These are phyloP conservation scores for Fomitopsis pinicola DNA, from an alignment of 1,284 basidiomycete genomes.

Conservation along the genomic window DNA sequence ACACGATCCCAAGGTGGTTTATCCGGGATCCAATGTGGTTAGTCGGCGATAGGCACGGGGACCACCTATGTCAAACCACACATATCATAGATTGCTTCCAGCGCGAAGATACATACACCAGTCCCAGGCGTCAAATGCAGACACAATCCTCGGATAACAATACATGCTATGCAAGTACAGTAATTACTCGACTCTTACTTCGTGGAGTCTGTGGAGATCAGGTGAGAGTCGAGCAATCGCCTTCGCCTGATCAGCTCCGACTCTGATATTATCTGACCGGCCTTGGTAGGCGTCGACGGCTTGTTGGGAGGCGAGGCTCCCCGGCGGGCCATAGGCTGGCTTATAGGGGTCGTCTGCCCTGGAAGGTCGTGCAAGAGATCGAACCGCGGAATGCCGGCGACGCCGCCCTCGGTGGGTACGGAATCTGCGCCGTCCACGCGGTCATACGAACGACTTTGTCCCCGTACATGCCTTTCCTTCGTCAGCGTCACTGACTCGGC, in stretches of 20 bases:
- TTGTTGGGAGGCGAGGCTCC: slow-evolving; percentile 1
- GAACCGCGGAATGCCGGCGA: slow-evolving; percentile 5
- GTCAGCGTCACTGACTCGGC: background rate
- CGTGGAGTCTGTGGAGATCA: slow-evolving; percentile 27
- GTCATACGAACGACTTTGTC: background rate
- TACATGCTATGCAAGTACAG: background rate
- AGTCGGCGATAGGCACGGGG: background rate
- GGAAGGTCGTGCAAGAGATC: slow-evolving; percentile 12
- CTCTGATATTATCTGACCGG: slow-evolving; percentile 68
- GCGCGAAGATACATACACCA: background rate
- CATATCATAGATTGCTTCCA: background rate
- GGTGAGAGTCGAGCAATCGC: slow-evolving; percentile 63
- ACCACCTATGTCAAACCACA: background rate
- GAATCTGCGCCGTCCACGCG: background rate
- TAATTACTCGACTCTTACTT: slow-evolving; percentile 3
- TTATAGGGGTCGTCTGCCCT: background rate
- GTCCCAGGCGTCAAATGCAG: background rate
- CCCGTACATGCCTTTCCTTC: background rate
- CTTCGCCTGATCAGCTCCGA: slow-evolving; percentile 77
- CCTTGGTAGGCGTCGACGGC: slow-evolving; percentile 35
- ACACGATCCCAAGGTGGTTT: no score
- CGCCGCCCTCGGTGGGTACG: background rate
- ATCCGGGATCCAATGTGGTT: background rate
- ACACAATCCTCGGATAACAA: background rate
- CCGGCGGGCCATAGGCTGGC: background rate